Conservation (phyloP, 257 asterid genomes). For the Gentiana dahurica region DNA sequence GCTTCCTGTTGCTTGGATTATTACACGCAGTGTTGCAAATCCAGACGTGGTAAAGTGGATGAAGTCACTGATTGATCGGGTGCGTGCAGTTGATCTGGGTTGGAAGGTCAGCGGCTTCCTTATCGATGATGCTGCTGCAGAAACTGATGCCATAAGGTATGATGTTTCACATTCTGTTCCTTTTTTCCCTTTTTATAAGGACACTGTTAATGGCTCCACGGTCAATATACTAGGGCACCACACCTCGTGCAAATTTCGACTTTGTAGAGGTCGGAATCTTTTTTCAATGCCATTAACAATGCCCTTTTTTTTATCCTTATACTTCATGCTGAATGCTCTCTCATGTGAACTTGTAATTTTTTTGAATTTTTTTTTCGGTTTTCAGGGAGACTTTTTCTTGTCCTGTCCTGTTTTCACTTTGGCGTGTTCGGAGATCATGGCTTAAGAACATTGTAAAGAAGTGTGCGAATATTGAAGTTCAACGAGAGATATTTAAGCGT, state of each 20-base stretch:
- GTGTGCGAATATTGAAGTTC: constrained; percentile 67
- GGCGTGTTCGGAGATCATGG: constrained; percentile 97
- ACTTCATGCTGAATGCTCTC: too few species aligned
- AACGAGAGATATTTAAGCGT: constrained; percentile 74
- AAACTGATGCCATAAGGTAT: constrained; percentile 84
- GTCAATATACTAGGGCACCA: too few species aligned
- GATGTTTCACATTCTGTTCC: constrained; percentile 8
- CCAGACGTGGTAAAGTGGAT: constrained; percentile 70
- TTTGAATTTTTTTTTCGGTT: constrained; percentile 4
- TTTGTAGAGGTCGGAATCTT: too few species aligned
- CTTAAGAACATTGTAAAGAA: constrained; percentile 63
- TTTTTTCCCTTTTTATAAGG: constrained; percentile 6
- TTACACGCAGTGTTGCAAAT: constrained; percentile 71
- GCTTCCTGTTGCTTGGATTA: constrained; percentile 97
- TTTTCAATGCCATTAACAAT: too few species aligned
- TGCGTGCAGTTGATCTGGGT: constrained; percentile 59
- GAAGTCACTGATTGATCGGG: constrained; percentile 70
- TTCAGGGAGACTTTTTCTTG: constrained; percentile 86
- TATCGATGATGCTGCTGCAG: constrained; percentile 86
- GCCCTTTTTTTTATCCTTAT: too few species aligned
- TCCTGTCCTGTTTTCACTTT: constrained; percentile 81
- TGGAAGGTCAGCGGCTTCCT: constrained; percentile 84
- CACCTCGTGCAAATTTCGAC: too few species aligned
- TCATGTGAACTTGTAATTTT: background rate
- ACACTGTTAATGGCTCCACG: too few species aligned